Base-by-base conservation (phyloP, 345 rosid genomes). In the Rhizophora apiculata region DNA sequence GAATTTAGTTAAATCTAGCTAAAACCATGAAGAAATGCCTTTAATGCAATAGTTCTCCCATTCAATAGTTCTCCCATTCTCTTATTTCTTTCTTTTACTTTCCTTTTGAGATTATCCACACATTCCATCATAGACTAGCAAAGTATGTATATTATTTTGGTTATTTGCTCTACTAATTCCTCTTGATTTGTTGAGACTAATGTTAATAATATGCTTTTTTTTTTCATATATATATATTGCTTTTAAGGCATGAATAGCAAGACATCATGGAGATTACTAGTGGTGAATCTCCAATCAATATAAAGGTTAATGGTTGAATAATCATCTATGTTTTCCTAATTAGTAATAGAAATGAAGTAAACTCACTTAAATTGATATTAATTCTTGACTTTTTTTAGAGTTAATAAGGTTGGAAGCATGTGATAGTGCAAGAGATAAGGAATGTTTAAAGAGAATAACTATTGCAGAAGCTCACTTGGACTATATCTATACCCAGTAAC, bases 401-500 rank as follows among this genome's bases (percentile, higher is more conserved):
- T 74, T 82, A 72, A 81, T 85, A 85, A 96, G 86, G 5, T 67
- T 65, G 71, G 90, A 86, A 73, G 19, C 16, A 5, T 89, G 96
- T 68, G 78, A 79, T 21, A 62, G 39, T 58, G 82, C 49, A 13
- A 13, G 71, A 52, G 90, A 85, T 60, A 89, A 80, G 74, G 98
- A 86, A 65, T 88, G 94, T 71, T 72, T 83, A 57, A 79, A 70
- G 73, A 84, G 85, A 81, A 86, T 96, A 63, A 71, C 78, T 30
- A 70, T 82, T 20, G 70, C 80, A 43, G 96, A 92, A 79, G 84
- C 85, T 78, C 96, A 92, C 79, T 86, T 92, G 85, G 98, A 92
- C 74, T 92, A 92, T 76, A 87, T 92, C 74, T 92, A 92, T 81
- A 88, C 96, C 49, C 96, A 89, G 65, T 86, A 87, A 27, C 88